Evolutionary conservation across 805 yeast genomes (phyloP).

Genomic region (Yarrowia sp.): DNA sequence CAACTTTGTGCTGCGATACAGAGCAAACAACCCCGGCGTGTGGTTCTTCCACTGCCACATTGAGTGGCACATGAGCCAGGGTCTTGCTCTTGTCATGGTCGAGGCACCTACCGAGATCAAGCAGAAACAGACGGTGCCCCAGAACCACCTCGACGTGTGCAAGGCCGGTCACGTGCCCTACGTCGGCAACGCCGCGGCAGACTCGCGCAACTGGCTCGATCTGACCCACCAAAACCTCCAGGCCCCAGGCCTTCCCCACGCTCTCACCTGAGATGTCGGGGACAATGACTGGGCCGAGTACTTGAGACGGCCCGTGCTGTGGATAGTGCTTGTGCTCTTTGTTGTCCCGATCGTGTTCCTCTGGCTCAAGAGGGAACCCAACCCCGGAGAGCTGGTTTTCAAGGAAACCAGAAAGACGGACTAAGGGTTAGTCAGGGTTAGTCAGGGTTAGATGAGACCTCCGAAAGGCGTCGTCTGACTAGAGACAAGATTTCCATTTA

Average conservation of each 20-base stretch:
- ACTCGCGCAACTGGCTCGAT: constrained; percentile 65
- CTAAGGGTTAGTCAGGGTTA: no score
- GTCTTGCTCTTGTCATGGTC: constrained; percentile 73
- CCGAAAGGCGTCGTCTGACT: no score
- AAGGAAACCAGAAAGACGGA: not conserved
- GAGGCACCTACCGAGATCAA: constrained; percentile 80
- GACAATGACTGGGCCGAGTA: constrained; percentile 15
- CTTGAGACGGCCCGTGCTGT: constrained; percentile 1
- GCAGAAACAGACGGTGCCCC: constrained; percentile 54
- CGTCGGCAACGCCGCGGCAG: constrained; percentile 90
- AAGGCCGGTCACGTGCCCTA: constrained; percentile 57
- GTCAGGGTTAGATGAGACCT: no score
- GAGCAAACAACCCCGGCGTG: constrained; percentile 95
- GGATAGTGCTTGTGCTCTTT: not conserved
- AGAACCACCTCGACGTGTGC: constrained; percentile 71
- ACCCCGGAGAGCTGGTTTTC: not conserved
- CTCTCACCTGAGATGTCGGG: not conserved
- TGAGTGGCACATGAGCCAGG: constrained; percentile 98
- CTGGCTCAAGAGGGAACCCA: not conserved
- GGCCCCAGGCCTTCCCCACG: constrained; percentile 40
- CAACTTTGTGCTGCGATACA: constrained; percentile 82
- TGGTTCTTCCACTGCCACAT: constrained; percentile 99
- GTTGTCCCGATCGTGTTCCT: constrained; percentile 1
- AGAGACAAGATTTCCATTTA: no score
- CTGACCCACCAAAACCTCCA: constrained; percentile 79